Evolutionary conservation across 768 basidiomycete genomes (phyloP), one percentile per base, ranked within the genome.

Genomic region (Gelatoporia subvermispora): DNA sequence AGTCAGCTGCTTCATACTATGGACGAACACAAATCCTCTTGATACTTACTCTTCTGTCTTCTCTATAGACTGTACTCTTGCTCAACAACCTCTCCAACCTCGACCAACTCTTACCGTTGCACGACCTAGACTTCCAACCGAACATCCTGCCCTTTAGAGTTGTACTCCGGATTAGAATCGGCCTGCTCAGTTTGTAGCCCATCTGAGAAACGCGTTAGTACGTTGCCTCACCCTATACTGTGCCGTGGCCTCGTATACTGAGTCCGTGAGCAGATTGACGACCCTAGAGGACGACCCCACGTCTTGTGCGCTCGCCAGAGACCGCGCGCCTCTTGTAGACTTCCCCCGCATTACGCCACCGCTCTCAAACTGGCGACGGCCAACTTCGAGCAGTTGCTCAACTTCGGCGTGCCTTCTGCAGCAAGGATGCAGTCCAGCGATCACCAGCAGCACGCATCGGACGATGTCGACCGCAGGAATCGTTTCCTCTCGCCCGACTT

Each of bases 401-500:
- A 52, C 41, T 58, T 61, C 34, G 60, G 60, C 50, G 23, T 51
- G 25, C 57, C 61, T 9, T 59, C 64, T 38, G 47, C 57, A 43
- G 49, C 43, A 50, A 66, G 55, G 45, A 72, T 75, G 67, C 61
- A 63, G 48, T 60, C 65, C 24, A 56, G 56, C 44, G 62, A 50
- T 46, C 57, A 59, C 43, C 66, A 70, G 52, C 68, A 70, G 42
- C 59, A 65, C 39, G 43, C 46, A 40, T 54, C 52, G 20, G 78
- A 80, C 57, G 79, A 81, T 42, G 71, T 74, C 52, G 83, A 83
- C 65, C 78, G 83, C 49, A 72, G 68, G 61, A 81, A 79, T 67
- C 75, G 82, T 53, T 83, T 84, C 63, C 74, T 77, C 47, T 64
- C 63, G 47, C 63, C 67, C 36, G 64, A 67, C 36, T 70, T 73